phyloP scores from a whole-genome alignment of 352 stramenopile genomes.

The Globisporangium parvum region DNA sequence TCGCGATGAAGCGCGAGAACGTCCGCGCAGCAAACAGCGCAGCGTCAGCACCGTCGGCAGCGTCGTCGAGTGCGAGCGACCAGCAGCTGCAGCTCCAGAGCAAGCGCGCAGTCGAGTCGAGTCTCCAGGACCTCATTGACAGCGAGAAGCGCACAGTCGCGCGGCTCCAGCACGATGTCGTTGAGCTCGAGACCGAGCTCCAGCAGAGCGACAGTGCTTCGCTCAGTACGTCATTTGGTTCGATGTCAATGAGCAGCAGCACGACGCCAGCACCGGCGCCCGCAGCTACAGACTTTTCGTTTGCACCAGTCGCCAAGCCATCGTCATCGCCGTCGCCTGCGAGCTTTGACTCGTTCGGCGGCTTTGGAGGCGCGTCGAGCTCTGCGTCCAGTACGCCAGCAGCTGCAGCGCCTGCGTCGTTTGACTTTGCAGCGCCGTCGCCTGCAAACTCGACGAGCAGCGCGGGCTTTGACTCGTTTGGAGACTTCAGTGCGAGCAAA shows the following conservation, averaged over 20 bases:
- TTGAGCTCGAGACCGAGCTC: slow-evolving; percentile 42
- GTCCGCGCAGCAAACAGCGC: slow-evolving; percentile 22
- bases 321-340: neutral
- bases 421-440: slow-evolving; percentile 5
- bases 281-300: neutral
- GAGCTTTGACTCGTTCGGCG: slow-evolving; percentile 17
- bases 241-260: slow-evolving; percentile 4
- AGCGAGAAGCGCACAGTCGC: slow-evolving; percentile 49
- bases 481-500: slow-evolving; percentile 16
- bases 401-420: neutral
- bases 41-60: neutral
- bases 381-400: neutral
- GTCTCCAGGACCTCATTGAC: slow-evolving; percentile 44
- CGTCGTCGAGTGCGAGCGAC: slow-evolving; percentile 7
- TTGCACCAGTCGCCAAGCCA: neutral
- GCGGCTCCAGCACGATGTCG: slow-evolving; percentile 49
- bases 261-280: neutral
- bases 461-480: slow-evolving; percentile 14
- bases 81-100: slow-evolving; percentile 25
- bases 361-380: slow-evolving; percentile 11
- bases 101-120: slow-evolving; percentile 36
- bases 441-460: slow-evolving; percentile 3
- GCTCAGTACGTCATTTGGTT: slow-evolving; percentile 21
- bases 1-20: slow-evolving; percentile 65
- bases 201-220: slow-evolving; percentile 13